Base-by-base conservation (phyloP, 371 early-diverging fungal genomes). In the Mucor sp. region DNA sequence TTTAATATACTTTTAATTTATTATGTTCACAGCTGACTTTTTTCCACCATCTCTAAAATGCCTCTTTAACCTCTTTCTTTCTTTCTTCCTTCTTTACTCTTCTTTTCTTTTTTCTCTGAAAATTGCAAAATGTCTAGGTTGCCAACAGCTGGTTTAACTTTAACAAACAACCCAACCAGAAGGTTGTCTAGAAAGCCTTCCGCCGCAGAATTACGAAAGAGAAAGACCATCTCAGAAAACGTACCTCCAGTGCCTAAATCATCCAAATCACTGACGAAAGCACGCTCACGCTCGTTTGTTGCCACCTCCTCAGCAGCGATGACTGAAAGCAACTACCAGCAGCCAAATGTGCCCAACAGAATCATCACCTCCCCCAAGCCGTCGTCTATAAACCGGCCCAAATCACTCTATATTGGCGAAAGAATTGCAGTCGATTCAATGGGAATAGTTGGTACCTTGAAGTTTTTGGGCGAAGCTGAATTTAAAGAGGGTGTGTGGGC, bases 401-500 rank as follows among this genome's bases (percentile, higher is more conserved):
- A 44, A 25, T 17, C 21, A 8, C 56, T 78, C 7, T 72, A 68
- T 58, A 58, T 87, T 39, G 90, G 89, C 9, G 89, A 88, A 17
- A 75, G 88, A n/a, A 91, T 94, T 4, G 77, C 83, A 44, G 91
- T 93, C 0, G 90, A 91, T 21, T 85, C 89, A 19, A 86, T 90
- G 79, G 83, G 78, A 0, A 76, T 91, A 39, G 76, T 84, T 8
- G 95, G 95, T 39, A 89, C 89, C 8, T 78, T 95, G n/a, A 84
- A 86, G 43, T 95, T 85, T 72, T 59, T 94, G 30, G 93, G 93
- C n/a, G 85, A 87, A 15, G 85, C 89, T 33, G 80, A 89, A 58
- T 86, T 87, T 60, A 91, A 90, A 72, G 83, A 81, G 39, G 93
- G 94, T 6, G 68, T 81, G 1, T 93, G 93, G 93, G 94, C 91